These are phyloP conservation scores for Hypomontagnella submonticulosa DNA, from an alignment of 495 filamentous ascomycete species.

Conservation along the genomic window DNA sequence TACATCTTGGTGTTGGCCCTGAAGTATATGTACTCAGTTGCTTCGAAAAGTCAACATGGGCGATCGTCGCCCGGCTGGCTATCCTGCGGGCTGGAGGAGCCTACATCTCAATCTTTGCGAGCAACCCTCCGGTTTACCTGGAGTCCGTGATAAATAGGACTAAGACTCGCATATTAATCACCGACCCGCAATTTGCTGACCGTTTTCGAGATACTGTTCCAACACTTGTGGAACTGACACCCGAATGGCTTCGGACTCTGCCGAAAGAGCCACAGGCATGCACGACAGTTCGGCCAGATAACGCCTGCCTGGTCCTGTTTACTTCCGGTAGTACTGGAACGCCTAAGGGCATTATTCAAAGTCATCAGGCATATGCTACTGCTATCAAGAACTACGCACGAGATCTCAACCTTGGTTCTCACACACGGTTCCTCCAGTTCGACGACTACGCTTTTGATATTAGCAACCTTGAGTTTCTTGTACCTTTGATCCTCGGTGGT, in stretches of 20 bases:
- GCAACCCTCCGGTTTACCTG: too few species aligned
- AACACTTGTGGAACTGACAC: slow-evolving; percentile 21
- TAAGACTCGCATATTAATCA: too few species aligned
- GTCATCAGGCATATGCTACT: slow-evolving; percentile 37
- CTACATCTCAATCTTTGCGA: too few species aligned
- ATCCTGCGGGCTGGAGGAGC: too few species aligned
- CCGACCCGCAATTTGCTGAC: too few species aligned
- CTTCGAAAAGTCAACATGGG: slow-evolving; percentile 1
- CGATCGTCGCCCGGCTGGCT: too few species aligned
- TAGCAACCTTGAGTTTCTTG: slow-evolving; percentile 55
- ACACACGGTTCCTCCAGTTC: slow-evolving; percentile 58
- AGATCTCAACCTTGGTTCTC: slow-evolving; percentile 49
- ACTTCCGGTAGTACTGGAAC: slow-evolving; percentile 59
- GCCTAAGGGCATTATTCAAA: slow-evolving; percentile 58
- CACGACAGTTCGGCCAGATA: slow-evolving; percentile 9
- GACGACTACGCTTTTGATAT: slow-evolving; percentile 58
- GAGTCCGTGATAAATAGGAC: too few species aligned
- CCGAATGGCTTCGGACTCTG: slow-evolving; percentile 8
- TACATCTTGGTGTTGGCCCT: background rate
- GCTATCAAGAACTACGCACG: slow-evolving; percentile 52
- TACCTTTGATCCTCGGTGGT: slow-evolving; percentile 55
- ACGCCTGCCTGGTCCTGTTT: slow-evolving; percentile 52
- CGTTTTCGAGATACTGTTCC: background rate
- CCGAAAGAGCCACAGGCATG: slow-evolving; percentile 1
- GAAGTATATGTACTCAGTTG: background rate